Evolutionary conservation across 192 early-diverging fungal species (phyloP), one percentile per base, ranked within the genome.

Genomic region (Allomyces javanicus): DNA sequence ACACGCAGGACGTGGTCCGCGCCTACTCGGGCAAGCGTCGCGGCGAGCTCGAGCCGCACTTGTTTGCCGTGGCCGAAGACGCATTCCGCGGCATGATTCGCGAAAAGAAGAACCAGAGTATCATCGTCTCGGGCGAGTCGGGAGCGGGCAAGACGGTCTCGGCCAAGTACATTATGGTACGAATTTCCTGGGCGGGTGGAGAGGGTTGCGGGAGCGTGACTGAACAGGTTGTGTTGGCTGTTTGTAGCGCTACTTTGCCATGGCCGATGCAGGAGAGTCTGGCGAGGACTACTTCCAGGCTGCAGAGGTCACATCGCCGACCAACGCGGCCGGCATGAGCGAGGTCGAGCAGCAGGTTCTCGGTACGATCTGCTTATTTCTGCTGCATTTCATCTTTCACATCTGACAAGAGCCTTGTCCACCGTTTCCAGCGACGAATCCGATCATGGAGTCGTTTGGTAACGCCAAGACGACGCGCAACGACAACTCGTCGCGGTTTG

Each of bases 401-500:
- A 14, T 12, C 55, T 69, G 21, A 71, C 23, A 62, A 27, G 43
- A 62, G 3, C 62, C 19, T 65, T 44, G 44, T 7, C 33, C 33
- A 40, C 33, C 40, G n/a, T 17, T 65, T 63, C 44, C 75, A 76
- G 87, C 96, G 4, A 99, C 94, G 50, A 99, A 99, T 78, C 96
- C 96, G 12, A 96, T 99, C 72, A 93, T 96, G 81, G 96, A 99
- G 83, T 87, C 96, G 62, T 99, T 99, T 73, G 96, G 96, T 70
- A 99, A 99, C 77, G 93, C 96, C 33, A 99, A 99, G 75, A 99
- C 96, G 12, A 97, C 96, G 9, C 79, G 96, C 72, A 99, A 99
- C 81, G 96, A 99, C 79, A 99, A 99, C 80, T 85, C 82, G 66
- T 97, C 94, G 62, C 87, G 96, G 24, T 99, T 99, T 72, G 96